These are phyloP conservation scores for Pelargonium citronellum DNA, from an alignment of 441 rosid species.

Conservation along the genomic window DNA sequence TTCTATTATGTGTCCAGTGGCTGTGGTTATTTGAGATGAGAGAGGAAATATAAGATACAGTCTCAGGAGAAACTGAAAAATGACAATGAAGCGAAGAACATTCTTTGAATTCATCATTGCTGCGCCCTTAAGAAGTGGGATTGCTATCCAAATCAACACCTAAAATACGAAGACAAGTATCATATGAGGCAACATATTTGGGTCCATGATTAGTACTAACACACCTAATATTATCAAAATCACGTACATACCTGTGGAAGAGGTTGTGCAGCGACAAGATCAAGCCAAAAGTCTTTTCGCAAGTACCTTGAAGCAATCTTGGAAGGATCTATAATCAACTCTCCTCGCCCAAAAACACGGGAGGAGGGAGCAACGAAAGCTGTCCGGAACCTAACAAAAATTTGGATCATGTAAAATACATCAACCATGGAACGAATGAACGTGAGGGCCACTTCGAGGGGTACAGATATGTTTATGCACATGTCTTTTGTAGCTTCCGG, in stretches of 20 bases:
- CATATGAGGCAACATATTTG: neutral
- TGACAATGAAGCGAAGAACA: conserved; percentile 32
- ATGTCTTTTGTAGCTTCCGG: conserved; percentile 27
- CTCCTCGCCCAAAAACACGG: conserved; percentile 65
- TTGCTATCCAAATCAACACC: conserved; percentile 46
- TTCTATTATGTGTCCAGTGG: conserved; percentile 46
- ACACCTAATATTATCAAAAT: neutral
- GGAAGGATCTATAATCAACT: conserved; percentile 42
- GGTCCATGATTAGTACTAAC: neutral
- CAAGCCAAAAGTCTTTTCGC: conserved; percentile 39
- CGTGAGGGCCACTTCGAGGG: conserved; percentile 35
- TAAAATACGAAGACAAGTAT: conserved; percentile 19
- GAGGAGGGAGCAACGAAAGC: conserved; percentile 61
- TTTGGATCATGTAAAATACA: conserved; percentile 39
- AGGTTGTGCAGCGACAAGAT: conserved; percentile 43
- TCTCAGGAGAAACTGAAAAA: conserved; percentile 44
- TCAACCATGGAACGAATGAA: conserved; percentile 37
- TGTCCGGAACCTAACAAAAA: conserved; percentile 41
- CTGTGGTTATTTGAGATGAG: conserved; percentile 39
- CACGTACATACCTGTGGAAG: conserved; percentile 47
- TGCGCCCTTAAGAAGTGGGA: conserved; percentile 39
- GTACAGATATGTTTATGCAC: conserved; percentile 33
- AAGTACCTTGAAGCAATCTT: conserved; percentile 50
- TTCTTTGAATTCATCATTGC: conserved; percentile 27
- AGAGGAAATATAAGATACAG: conserved; percentile 51